phyloP scores from a whole-genome alignment of 1,284 basidiomycete genomes.

The Trichosporon asahii region DNA sequence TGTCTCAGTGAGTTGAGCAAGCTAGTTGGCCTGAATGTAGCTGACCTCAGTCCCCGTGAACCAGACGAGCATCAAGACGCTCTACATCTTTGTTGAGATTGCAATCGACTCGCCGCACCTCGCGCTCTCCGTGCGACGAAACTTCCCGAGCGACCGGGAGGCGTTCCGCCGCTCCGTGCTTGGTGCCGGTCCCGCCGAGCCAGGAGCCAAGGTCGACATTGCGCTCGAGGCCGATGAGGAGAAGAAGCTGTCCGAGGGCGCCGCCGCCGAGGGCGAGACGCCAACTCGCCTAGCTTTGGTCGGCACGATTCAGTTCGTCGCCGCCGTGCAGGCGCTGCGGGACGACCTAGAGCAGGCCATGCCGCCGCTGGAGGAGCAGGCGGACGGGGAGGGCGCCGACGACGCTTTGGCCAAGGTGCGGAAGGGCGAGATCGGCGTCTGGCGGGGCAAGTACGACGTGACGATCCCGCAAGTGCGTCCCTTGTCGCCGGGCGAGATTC shows the following conservation, averaged over 20 bases:
- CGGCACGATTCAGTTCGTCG: conserved; percentile 92
- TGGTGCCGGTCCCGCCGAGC: conserved; percentile 33
- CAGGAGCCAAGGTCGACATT: conserved; percentile 44
- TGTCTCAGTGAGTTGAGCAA: conserved; percentile 71
- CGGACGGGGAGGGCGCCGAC: conserved; percentile 18
- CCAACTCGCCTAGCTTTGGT: conserved; percentile 79
- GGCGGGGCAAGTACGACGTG: conserved; percentile 64
- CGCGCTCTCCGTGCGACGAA: conserved; percentile 75
- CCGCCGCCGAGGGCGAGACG: not conserved
- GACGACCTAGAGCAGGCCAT: conserved; percentile 61
- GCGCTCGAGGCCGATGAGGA: conserved; percentile 33
- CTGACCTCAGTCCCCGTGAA: conserved; percentile 75
- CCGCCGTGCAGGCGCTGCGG: conserved; percentile 80
- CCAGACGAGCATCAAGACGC: conserved; percentile 83
- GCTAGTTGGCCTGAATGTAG: not conserved
- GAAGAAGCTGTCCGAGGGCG: not conserved
- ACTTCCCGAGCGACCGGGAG: conserved; percentile 66
- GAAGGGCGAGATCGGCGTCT: conserved; percentile 47
- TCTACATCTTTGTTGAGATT: conserved; percentile 99
- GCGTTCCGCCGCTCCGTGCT: conserved; percentile 48
- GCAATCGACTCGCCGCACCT: conserved; percentile 74
- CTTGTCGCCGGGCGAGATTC: conserved; percentile 90
- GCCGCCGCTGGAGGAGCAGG: conserved; percentile 31
- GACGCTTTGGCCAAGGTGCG: conserved; percentile 36
- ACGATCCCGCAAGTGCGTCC: conserved; percentile 88